These are phyloP conservation scores for Wallacemonas sp. DNA, from an alignment of 208 protist species.

Conservation along the genomic window DNA sequence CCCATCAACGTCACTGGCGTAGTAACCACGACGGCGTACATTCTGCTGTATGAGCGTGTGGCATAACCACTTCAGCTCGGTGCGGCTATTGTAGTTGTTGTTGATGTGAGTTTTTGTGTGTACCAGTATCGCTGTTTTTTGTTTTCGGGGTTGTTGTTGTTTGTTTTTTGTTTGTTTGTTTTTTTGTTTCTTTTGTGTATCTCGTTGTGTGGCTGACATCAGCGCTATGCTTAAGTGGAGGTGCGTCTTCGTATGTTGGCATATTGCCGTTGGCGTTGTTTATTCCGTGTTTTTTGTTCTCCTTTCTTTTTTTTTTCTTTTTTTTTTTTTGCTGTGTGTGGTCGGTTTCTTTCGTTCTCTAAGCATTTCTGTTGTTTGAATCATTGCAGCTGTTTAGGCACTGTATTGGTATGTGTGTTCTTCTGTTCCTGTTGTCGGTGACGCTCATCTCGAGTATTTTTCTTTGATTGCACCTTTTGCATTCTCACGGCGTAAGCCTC, in stretches of 20 bases:
- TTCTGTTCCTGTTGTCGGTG: too few relatives aligned
- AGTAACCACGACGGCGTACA: conserved; percentile 84
- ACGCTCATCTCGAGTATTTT: too few relatives aligned
- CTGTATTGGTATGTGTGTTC: not conserved
- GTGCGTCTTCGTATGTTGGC: too few relatives aligned
- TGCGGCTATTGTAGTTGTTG: not conserved
- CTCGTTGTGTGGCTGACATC: not conserved
- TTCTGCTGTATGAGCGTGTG: conserved; percentile 87
- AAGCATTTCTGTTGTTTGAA: too few relatives aligned
- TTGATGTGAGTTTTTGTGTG: conserved; percentile 6
- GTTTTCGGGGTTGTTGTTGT: not conserved
- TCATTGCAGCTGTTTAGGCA: too few relatives aligned
- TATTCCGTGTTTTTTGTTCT: conserved; percentile 14
- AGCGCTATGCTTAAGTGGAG: not conserved
- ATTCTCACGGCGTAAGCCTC: too few relatives aligned
- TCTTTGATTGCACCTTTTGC: too few relatives aligned
- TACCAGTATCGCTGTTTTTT: conserved; percentile 6
- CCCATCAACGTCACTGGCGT: conserved; percentile 52
- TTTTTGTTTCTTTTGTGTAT: not conserved
- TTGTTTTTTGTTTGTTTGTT: conserved; percentile 16
- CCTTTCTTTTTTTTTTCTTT: not conserved
- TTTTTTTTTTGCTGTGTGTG: conserved; percentile 12
- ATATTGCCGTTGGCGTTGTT: too few relatives aligned
- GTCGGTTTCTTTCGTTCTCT: conserved; percentile 5
- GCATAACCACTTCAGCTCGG: conserved; percentile 30